Conservation (phyloP, 2,329 filamentous ascomycete species). For the Cladophialophora immunda region DNA sequence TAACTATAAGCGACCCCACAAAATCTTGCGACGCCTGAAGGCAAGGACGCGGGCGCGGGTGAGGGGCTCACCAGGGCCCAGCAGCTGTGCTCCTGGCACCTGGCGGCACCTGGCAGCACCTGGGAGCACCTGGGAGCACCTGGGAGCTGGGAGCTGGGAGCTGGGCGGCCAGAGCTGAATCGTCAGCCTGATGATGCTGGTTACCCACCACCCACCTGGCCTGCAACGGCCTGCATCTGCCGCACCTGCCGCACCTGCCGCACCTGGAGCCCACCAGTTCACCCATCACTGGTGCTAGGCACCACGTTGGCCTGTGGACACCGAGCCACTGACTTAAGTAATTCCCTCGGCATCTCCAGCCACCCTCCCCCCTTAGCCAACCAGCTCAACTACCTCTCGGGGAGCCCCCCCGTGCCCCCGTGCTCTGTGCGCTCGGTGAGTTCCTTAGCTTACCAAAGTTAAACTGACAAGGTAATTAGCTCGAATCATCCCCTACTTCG, state of each 20-base stretch:
- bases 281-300: neutral
- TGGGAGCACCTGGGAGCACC: neutral
- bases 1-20: conserved; percentile 22
- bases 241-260: neutral
- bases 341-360: conserved; percentile 20
- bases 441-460: neutral
- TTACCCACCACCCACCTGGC: neutral
- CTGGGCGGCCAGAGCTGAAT: neutral
- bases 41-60: conserved; percentile 7
- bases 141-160: neutral
- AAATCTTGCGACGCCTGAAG: conserved; percentile 9
- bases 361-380: neutral
- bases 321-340: neutral
- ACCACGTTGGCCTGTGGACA: too few relatives aligned
- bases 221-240: neutral
- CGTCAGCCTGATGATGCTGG: conserved; percentile 8
- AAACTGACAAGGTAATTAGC: neutral
- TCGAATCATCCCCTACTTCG: neutral
- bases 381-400: neutral
- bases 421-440: neutral
- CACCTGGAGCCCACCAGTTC: neutral
- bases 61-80: conserved; percentile 6
- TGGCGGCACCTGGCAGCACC: neutral
- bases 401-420: neutral
- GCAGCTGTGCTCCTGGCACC: neutral